Conservation (phyloP, 208 protist species). For the Wallacemonas collosoma region DNA sequence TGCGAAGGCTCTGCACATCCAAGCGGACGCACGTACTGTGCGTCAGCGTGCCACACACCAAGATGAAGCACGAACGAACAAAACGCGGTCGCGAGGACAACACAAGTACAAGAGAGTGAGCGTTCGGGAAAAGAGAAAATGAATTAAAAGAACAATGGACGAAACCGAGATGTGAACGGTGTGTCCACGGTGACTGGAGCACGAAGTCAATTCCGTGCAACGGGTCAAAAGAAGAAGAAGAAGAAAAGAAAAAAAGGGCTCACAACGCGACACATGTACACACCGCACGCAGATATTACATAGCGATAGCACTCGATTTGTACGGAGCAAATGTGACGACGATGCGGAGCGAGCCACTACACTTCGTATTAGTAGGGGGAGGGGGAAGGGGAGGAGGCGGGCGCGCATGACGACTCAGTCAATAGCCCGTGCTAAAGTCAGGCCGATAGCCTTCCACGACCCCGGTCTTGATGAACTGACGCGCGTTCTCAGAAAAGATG, state of each 20-base stretch:
- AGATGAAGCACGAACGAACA: no score
- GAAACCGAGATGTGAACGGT: neutral
- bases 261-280: neutral
- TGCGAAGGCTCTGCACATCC: no score
- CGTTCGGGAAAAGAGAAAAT: neutral
- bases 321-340: no score
- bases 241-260: constrained; percentile 2
- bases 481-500: constrained; percentile 29
- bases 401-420: neutral
- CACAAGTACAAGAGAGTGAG: no score
- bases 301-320: no score
- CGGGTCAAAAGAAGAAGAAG: neutral
- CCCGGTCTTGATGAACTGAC: constrained; percentile 36
- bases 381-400: no score
- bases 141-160: neutral
- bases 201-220: no score
- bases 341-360: no score
- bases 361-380: no score
- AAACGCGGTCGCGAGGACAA: no score
- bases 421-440: constrained; percentile 35
- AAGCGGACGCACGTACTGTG: neutral
- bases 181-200: no score
- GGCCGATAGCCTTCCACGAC: constrained; percentile 32
- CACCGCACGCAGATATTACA: no score
- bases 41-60: neutral